Conservation (phyloP, 2,329 filamentous ascomycete genomes). For the Pseudogymnoascus sp. region DNA sequence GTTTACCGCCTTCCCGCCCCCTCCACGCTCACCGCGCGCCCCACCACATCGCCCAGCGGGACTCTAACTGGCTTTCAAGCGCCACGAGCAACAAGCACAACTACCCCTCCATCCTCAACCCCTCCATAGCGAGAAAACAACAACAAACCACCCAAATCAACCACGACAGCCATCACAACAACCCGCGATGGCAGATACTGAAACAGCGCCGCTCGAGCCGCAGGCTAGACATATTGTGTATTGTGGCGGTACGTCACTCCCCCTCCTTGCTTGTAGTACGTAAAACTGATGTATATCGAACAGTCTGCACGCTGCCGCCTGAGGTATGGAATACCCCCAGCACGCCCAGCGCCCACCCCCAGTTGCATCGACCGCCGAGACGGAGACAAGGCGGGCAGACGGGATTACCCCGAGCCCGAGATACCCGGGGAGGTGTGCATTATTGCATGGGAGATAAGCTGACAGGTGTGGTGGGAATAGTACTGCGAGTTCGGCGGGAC, state of each 20-base stretch:
- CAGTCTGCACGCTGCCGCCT: constrained; percentile 58
- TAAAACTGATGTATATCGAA: constrained; percentile 11
- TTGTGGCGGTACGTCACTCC: constrained; percentile 23
- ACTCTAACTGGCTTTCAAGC: background rate
- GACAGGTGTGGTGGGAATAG: constrained; percentile 41
- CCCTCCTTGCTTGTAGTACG: background rate
- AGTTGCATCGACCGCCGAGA: background rate
- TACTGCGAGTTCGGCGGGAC: constrained; percentile 99
- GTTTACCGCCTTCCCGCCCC: background rate
- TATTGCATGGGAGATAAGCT: background rate
- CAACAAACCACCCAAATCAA: constrained; percentile 26
- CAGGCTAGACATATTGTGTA: constrained; percentile 27
- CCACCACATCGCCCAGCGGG: background rate
- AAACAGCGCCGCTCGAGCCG: constrained; percentile 18
- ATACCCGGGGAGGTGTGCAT: background rate
- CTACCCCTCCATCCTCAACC: background rate
- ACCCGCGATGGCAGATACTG: constrained; percentile 10
- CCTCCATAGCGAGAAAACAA: background rate
- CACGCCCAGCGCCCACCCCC: background rate
- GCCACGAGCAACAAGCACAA: background rate
- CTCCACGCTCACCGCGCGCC: background rate
- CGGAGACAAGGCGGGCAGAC: background rate
- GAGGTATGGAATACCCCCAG: constrained; percentile 40
- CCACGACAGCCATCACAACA: background rate
- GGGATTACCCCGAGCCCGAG: background rate